Base-by-base conservation (phyloP, 2,329 filamentous ascomycete species). In the Colletotrichum lentis region DNA sequence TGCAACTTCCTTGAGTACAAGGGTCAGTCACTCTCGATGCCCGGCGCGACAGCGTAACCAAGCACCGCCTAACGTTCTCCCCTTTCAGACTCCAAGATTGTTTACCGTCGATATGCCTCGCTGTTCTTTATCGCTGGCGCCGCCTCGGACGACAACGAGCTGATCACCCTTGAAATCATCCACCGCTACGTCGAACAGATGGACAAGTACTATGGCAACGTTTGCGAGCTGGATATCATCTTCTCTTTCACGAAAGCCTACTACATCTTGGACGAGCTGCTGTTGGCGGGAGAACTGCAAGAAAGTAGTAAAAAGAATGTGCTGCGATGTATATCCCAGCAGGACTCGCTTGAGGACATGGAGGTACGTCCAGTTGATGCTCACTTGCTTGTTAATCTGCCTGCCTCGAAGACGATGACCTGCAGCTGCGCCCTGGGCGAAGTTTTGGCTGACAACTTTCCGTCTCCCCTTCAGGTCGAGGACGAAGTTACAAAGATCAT, bases 1-100 rank as follows among this genome's bases (percentile, higher is more conserved):
- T 99, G 96, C 88, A 99, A 99, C 83, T 99, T 99, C 81, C 88
- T 99, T 69, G 96, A 99, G 80, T 99, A 99, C 82, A 99, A 99
- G 89, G 95, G 95, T 96, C 73, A 39, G 70, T 55, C 22, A 6
- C 31, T 31, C 14, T 43, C 43, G 31, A 14, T 46, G 56, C 52
- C 49, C 61, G 70, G 5, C n/a, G 5, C n/a, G 2, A 12, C 20
- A 12, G 35, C 14, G 6, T 20, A 12, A 7, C 10, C 41, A 12
- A 35, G 24, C 44, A 18, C 6, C 18, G 64, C 47, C 67, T 60
- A 70, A 69, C 22, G 2, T 71, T 61, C 24, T 44, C 3, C 22
- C 2, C 22, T 11, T 16, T 18, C 77, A 97, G 96, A 99, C 82
- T 96, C 92, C 74, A 99, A 99, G 83, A 94, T 99, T 74, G 95